Percentiles rank a stretch among this genome's conserved stretches.
Conservation (phyloP, 2,329 filamentous ascomycete species). For the Didymella arachidicola region DNA sequence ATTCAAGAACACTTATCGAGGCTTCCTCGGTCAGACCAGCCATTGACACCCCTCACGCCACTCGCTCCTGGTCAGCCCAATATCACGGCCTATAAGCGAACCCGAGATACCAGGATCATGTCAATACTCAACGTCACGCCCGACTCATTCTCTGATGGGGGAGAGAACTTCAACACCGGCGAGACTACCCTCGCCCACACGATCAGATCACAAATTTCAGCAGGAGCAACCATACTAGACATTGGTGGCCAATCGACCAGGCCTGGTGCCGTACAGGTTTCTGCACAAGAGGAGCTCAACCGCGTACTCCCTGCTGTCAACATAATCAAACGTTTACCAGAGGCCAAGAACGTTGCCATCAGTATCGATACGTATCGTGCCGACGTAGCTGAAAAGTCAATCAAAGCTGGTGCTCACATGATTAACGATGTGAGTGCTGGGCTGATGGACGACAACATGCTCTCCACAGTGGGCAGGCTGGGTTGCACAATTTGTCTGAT, state of each 20-base stretch:
- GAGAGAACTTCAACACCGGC: conserved; percentile 58
- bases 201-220: conserved; percentile 67
- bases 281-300: conserved; percentile 74
- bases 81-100: conserved; percentile 35
- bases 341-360: conserved; percentile 71
- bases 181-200: conserved; percentile 62
- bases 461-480: conserved; percentile 77
- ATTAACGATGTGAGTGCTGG: conserved; percentile 95
- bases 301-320: conserved; percentile 82
- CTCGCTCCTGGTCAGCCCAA: conserved; percentile 45
- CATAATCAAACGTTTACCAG: conserved; percentile 72
- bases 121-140: conserved; percentile 93
- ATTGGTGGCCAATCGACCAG: conserved; percentile 93
- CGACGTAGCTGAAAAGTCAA: conserved; percentile 77
- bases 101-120: conserved; percentile 76
- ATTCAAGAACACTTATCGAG: conserved; percentile 45
- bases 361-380: conserved; percentile 95
- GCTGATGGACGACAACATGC: conserved; percentile 78
- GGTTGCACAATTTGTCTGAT: conserved; percentile 84
- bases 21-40: conserved; percentile 46
- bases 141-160: conserved; percentile 96
- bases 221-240: conserved; percentile 85
- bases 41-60: conserved; percentile 52
- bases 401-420: conserved; percentile 83
- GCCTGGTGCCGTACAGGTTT: conserved; percentile 74